A percentile compares a stretch with the other conserved stretches of the same genome.
phyloP scores from a whole-genome alignment of 345 rosid species.

The Carallia brachiata region DNA sequence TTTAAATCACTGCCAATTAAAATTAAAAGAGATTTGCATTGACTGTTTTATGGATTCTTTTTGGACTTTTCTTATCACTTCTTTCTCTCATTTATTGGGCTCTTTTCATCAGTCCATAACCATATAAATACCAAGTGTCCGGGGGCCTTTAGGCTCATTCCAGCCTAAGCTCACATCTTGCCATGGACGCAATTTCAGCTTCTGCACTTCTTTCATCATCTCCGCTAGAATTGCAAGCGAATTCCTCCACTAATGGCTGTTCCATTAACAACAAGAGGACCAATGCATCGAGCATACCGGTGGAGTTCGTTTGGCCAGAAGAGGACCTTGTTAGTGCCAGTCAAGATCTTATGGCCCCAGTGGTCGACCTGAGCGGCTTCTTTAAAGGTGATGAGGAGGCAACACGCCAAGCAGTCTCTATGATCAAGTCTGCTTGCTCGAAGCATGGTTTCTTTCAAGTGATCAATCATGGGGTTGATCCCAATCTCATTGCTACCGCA shows the following conservation, averaged over 20 bases:
- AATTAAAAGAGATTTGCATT: too few species aligned
- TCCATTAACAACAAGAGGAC: slow-evolving; percentile 24
- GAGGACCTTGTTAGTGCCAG: slow-evolving; percentile 25
- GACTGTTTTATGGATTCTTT: too few species aligned
- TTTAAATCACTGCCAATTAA: too few species aligned
- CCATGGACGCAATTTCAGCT: slow-evolving; percentile 16
- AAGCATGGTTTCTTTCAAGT: slow-evolving; percentile 67
- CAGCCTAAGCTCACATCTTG: too few species aligned
- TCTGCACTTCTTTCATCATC: slow-evolving; percentile 15
- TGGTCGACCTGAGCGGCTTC: slow-evolving; percentile 48
- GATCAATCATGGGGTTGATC: slow-evolving; percentile 54
- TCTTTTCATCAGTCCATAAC: too few species aligned
- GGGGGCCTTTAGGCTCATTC: too few species aligned
- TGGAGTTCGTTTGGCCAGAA: slow-evolving; percentile 46
- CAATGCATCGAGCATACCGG: slow-evolving; percentile 21
- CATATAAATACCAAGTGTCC: too few species aligned
- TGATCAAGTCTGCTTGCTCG: slow-evolving; percentile 45
- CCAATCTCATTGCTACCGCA: slow-evolving; percentile 31
- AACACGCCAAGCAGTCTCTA: slow-evolving; percentile 26
- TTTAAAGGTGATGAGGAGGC: slow-evolving; percentile 36
- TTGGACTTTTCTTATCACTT: too few species aligned
- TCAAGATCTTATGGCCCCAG: slow-evolving; percentile 43
- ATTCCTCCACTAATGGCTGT: slow-evolving; percentile 17
- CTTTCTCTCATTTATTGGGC: too few species aligned
- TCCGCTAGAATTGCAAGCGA: slow-evolving; percentile 1